Percentiles rank a stretch among this genome's conserved stretches.
phyloP scores from a whole-genome alignment of 495 filamentous ascomycete species.

The Thermothielavioides terrestris region DNA sequence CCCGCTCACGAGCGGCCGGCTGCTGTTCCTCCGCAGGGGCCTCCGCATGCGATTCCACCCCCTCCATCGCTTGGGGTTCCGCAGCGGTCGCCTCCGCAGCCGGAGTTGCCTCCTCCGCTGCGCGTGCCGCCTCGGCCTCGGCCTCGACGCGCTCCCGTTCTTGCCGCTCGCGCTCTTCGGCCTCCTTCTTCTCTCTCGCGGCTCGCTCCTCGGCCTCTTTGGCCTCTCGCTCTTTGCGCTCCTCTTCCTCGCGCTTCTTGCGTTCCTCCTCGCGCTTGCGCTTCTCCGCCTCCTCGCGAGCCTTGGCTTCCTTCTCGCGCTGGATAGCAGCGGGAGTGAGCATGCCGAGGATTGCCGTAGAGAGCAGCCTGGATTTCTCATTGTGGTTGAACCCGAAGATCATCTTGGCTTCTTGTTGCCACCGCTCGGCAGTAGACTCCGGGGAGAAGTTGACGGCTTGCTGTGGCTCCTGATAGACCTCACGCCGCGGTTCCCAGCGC shows the following conservation, averaged over 20 bases:
- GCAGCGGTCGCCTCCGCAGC: conserved; percentile 11
- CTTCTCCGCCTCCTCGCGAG: conserved; percentile 48
- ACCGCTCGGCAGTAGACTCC: conserved; percentile 60
- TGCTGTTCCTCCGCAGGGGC: conserved; percentile 21
- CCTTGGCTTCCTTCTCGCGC: conserved; percentile 57
- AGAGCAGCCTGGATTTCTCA: conserved; percentile 64
- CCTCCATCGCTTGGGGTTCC: conserved; percentile 71
- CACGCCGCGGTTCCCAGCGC: conserved; percentile 34
- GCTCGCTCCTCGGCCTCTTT: conserved; percentile 54
- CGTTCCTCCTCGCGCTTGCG: conserved; percentile 62
- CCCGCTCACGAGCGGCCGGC: conserved; percentile 38
- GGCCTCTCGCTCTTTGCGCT: conserved; percentile 45
- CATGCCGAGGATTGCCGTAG: conserved; percentile 56
- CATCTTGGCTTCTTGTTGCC: conserved; percentile 86
- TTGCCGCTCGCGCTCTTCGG: conserved; percentile 44
- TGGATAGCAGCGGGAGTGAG: conserved; percentile 81
- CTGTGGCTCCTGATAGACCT: conserved; percentile 37
- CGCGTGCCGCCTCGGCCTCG: conserved; percentile 41
- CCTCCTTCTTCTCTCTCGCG: conserved; percentile 45
- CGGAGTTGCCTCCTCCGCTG: conserved; percentile 30
- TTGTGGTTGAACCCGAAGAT: conserved; percentile 60
- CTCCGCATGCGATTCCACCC: conserved; percentile 55
- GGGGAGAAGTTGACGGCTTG: conserved; percentile 64
- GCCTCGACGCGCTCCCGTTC: conserved; percentile 46
- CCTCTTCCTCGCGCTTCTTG: conserved; percentile 46